A percentile compares a stretch with the other conserved stretches of the same genome.
Evolutionary conservation across 805 yeast species (phyloP).

Genomic region (Candida ascalaphidarum): DNA sequence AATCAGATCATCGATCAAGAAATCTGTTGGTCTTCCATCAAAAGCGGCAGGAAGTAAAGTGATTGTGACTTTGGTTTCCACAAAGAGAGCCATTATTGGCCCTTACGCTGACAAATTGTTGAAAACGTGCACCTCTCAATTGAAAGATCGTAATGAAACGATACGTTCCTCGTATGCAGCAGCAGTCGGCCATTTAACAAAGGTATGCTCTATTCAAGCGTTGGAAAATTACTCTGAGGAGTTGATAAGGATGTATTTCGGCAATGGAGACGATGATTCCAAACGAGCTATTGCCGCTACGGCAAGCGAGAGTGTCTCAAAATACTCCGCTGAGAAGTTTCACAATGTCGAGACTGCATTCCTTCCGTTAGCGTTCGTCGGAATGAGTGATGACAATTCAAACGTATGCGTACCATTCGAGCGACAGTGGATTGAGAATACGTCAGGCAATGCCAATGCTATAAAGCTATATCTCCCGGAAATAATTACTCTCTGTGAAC

Average conservation of each 20-base stretch:
- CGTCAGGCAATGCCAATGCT: slow-evolving; percentile 67
- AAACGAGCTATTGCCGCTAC: slow-evolving; percentile 45
- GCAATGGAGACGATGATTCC: slow-evolving; percentile 28
- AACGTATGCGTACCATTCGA: slow-evolving; percentile 43
- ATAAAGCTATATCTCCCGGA: slow-evolving; percentile 63
- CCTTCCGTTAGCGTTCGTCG: slow-evolving; percentile 74
- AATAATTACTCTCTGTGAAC: slow-evolving; percentile 44
- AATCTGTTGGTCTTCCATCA: slow-evolving; percentile 83
- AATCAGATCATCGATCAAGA: slow-evolving; percentile 49
- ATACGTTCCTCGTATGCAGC: slow-evolving; percentile 70
- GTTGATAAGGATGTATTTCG: slow-evolving; percentile 52
- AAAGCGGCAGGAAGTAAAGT: slow-evolving; percentile 79
- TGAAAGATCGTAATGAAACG: slow-evolving; percentile 64
- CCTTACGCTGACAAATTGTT: slow-evolving; percentile 59
- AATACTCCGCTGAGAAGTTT: slow-evolving; percentile 54
- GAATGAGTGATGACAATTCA: slow-evolving; percentile 53
- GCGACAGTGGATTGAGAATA: slow-evolving; percentile 68
- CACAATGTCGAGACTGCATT: slow-evolving; percentile 52
- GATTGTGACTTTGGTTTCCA: slow-evolving; percentile 52
- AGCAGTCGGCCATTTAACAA: slow-evolving; percentile 71
- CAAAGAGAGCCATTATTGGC: slow-evolving; percentile 37
- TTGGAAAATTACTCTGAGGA: slow-evolving; percentile 46
- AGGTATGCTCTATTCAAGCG: slow-evolving; percentile 46
- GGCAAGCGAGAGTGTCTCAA: slow-evolving; percentile 59
- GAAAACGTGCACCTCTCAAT: slow-evolving; percentile 46